Base-by-base conservation (phyloP, 2,329 filamentous ascomycete genomes). In the Xylaria sp. region DNA sequence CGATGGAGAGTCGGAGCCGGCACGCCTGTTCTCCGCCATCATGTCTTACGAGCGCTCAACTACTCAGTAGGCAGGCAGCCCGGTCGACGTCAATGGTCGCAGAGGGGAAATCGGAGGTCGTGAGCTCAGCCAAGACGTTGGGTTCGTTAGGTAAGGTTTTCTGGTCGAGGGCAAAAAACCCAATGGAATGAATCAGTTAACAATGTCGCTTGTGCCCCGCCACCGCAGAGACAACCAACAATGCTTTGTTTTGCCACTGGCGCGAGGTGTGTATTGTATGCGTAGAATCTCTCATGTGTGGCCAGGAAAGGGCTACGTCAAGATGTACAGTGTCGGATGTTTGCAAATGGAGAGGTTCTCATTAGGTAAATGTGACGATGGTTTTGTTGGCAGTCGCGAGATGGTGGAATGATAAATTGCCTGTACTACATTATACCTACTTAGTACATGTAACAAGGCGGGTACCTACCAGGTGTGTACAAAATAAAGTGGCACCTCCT, bases 291-390 rank as follows among this genome's bases (percentile, higher is more conserved):
- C 18, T 55, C n/a, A 21, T 25, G 4, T 44, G 37, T 44, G 21
- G 23, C 18, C 54, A 58, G 8, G 40, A 18, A 16, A 12, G 18
- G 10, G 21, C n/a, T 18, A 4, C 21, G 21, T 58, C 37, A 44
- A 12, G 55, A 27, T 44, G 23, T 58, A 21, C 25, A 29, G 40
- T n/a, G 23, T 44, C 16, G 27, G 10, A 42, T 40, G 9, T 51
- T 37, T 37, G 27, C 40, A 47, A 21, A 44, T 29, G 37, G 2
- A 44, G 37, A 58, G 23, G 23, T 47, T 50, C 32, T 9, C 25
- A 66, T 70, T 69, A 70, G 62, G 53, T 70, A 66, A 69, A 70
- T n/a, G 59, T 70, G 62, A 69, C 66, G 69, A 63, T 62, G 37
- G 58, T 35, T 61, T 35, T 63, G 23, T 59, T 1, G 50, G 32